A percentile compares a stretch with the other conserved stretches of the same genome.
These are phyloP conservation scores for Epichloe elymi DNA, from an alignment of 2,329 filamentous ascomycete genomes.

Conservation along the genomic window DNA sequence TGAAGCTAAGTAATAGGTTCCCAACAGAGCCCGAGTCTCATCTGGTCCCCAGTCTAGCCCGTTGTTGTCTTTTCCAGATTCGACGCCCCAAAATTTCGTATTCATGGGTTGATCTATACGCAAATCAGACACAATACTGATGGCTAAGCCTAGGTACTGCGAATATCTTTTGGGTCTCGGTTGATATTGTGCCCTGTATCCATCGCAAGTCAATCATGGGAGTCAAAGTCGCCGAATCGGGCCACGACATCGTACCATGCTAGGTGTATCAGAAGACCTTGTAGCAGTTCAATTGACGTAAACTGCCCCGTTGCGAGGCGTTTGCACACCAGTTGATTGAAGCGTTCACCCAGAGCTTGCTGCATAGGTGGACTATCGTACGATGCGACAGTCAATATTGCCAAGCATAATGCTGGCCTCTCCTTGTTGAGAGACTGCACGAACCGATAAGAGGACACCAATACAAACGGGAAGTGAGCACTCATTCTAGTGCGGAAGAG, in stretches of 20 bases:
- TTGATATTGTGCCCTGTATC: constrained; percentile 19
- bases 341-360: constrained; percentile 13
- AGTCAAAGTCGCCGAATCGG: too few species aligned
- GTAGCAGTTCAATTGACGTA: constrained; percentile 16
- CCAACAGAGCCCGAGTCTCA: constrained; percentile 17
- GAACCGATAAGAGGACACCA: constrained; percentile 8
- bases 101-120: constrained; percentile 17
- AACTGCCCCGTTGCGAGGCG: constrained; percentile 14
- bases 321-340: constrained; percentile 15
- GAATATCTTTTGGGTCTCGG: constrained; percentile 15
- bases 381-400: constrained; percentile 15
- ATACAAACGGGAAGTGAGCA: constrained; percentile 18
- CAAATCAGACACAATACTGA: constrained; percentile 19
- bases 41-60: constrained; percentile 12
- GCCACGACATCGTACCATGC: constrained; percentile 15
- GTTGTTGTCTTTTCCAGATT: constrained; percentile 8
- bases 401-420: constrained; percentile 15
- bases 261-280: constrained; percentile 17
- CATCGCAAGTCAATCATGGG: not conserved
- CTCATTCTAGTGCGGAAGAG: constrained; percentile 13
- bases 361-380: constrained; percentile 13
- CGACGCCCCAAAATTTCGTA: constrained; percentile 16
- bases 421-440: constrained; percentile 1
- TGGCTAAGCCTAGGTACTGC: constrained; percentile 18
- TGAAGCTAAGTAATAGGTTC: constrained; percentile 20